A percentile compares a stretch with the other conserved stretches of the same genome.
Evolutionary conservation across 352 stramenopile genomes (phyloP).

Genomic region (Phytophthora sansomeana): DNA sequence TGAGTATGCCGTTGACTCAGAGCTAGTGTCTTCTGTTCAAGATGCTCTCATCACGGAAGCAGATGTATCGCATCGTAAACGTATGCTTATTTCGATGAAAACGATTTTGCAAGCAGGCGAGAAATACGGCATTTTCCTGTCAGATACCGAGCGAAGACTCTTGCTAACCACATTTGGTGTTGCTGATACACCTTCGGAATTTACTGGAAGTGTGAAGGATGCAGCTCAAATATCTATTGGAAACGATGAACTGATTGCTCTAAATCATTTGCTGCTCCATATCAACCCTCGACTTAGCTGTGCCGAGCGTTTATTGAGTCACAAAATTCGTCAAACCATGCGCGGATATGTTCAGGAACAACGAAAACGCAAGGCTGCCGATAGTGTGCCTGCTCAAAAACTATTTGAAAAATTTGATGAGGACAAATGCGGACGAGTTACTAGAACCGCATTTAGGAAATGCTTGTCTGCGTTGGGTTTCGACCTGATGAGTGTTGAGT

Average conservation of each 20-base stretch:
- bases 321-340: conserved; percentile 73
- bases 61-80: conserved; percentile 23
- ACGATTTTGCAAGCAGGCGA: conserved; percentile 27
- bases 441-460: conserved; percentile 71
- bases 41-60: conserved; percentile 40
- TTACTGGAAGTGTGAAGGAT: neutral
- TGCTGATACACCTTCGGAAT: conserved; percentile 1
- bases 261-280: conserved; percentile 66
- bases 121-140: conserved; percentile 48
- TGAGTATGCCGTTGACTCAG: conserved; percentile 63
- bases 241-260: conserved; percentile 23
- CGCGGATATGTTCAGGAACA: conserved; percentile 42
- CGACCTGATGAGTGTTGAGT: conserved; percentile 70
- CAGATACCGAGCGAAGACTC: conserved; percentile 38
- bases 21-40: conserved; percentile 49
- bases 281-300: conserved; percentile 65
- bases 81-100: conserved; percentile 19
- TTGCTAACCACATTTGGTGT: conserved; percentile 32
- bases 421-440: conserved; percentile 49
- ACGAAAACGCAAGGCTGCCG: conserved; percentile 29
- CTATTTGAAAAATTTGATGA: conserved; percentile 73
- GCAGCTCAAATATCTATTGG: neutral
- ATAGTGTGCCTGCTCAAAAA: conserved; percentile 32
- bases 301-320: conserved; percentile 56
- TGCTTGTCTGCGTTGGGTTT: conserved; percentile 70